phyloP scores from a whole-genome alignment of 257 asterid species.

The Thymus mandschuricus region DNA sequence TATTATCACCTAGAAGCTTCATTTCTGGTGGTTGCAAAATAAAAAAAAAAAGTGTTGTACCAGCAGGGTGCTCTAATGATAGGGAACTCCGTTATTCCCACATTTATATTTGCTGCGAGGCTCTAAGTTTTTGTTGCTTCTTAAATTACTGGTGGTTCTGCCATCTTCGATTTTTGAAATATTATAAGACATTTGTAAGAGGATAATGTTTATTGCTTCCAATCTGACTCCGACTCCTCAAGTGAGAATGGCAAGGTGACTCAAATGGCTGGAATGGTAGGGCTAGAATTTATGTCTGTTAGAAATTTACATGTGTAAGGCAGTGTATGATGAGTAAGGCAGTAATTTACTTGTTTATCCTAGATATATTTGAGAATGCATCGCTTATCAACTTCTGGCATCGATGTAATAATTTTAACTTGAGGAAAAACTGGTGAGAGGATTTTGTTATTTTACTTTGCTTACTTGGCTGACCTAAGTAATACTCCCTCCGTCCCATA shows the following conservation, averaged over 20 bases:
- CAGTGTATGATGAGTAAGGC: neutral
- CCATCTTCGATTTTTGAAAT: neutral
- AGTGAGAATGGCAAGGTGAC: neutral
- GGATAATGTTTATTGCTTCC: neutral
- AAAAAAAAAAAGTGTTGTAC: neutral
- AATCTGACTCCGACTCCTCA: neutral
- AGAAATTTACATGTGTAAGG: neutral
- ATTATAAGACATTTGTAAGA: neutral
- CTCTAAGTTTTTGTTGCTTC: conserved; percentile 12
- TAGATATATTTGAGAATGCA: conserved; percentile 15
- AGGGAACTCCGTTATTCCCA: neutral
- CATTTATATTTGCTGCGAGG: neutral
- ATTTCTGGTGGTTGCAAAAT: conserved; percentile 16
- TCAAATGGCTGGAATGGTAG: conserved; percentile 4
- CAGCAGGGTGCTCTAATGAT: neutral
- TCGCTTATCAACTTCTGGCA: conserved; percentile 9
- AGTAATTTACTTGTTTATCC: neutral
- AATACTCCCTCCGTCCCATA: neutral
- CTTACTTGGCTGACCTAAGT: neutral
- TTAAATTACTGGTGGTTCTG: conserved; percentile 2
- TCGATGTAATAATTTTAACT: conserved; percentile 21
- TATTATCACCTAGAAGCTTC: conserved; percentile 4
- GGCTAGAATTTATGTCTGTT: conserved; percentile 13
- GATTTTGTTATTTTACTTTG: conserved; percentile 18
- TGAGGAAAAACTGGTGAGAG: conserved; percentile 12